Base-by-base conservation (phyloP, 768 basidiomycete species). In the Pluteus cervinus region DNA sequence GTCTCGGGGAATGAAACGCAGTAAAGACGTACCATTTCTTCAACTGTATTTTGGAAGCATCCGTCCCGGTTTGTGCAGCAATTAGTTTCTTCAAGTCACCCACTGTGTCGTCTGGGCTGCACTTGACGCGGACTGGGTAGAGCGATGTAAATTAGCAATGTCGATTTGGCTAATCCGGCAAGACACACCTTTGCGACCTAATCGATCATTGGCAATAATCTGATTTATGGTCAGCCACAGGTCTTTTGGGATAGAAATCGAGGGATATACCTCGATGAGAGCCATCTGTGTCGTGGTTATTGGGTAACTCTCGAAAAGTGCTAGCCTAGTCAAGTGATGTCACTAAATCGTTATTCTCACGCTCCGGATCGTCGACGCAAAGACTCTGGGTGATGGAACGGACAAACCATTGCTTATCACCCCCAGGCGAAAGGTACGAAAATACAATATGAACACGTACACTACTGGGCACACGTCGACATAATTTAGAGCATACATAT, bases 1-100 rank as follows among this genome's bases (percentile, higher is more conserved):
- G 34, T 39, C 29, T 37, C 3, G 29, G 14, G 17, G 30, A 11
- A 16, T 15, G 9, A 23, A 30, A 29, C 10, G 18, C 8, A 36
- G 21, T 20, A 9, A 26, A 22, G 15, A 60, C 82, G 41, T 47
- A 89, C 96, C 93, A 97, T 75, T 97, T 97, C 82, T 96, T 98
- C 36, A 99, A 66, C 53, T 81, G 75, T 41, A 99, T 94, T 76
- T 94, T 98, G 23, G 60, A 63, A 4, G 65, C 52, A 52, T 89
- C 79, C 11, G 94, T 96, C 37, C 96, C 96, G 0, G 78, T 96
- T 60, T 99, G 96, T 0, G 92, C 94, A 2, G 85, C 94, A 49
- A 99, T 97, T 43, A 99, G 81, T 60, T 85, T 86, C 75, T 98
- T 98, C 45, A 99, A 71, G 57, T 97, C 94, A 28, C 94, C 94